A percentile compares a stretch with the other conserved stretches of the same genome.
Conservation (phyloP, 176 grass and related monocot species). For the Otatea glauca region DNA sequence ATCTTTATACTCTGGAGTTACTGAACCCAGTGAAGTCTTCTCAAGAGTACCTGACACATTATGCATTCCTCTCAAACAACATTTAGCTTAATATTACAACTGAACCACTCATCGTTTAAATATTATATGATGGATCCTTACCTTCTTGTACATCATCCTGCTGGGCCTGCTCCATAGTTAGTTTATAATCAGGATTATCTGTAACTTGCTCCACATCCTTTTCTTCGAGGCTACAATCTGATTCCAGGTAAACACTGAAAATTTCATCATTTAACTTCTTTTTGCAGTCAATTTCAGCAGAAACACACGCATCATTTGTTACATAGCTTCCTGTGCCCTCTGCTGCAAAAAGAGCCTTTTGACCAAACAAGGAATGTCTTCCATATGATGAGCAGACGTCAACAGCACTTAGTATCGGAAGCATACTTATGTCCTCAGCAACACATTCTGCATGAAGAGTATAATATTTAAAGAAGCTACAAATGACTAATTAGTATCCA, state of each 20-base stretch:
- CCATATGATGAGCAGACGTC: not conserved
- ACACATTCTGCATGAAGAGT: not conserved
- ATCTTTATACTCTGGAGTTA: constrained; percentile 12
- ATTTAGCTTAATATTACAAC: constrained; percentile 18
- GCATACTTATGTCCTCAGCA: not conserved
- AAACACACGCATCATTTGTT: not conserved
- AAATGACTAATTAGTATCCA: not conserved
- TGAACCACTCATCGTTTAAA: not conserved
- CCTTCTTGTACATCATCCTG: constrained; percentile 35
- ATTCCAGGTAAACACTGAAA: not conserved
- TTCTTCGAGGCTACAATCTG: constrained; percentile 14
- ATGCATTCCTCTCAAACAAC: constrained; percentile 27
- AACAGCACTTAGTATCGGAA: not conserved
- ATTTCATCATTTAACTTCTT: not conserved
- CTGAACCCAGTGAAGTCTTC: not conserved
- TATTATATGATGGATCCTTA: constrained; percentile 12
- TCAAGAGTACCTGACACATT: constrained; percentile 26
- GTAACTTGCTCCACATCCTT: not conserved
- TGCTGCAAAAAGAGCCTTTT: not conserved
- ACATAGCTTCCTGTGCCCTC: not conserved
- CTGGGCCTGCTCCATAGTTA: constrained; percentile 2
- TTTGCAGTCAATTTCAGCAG: not conserved
- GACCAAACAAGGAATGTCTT: constrained; percentile 12
- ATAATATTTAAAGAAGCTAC: constrained; percentile 7
- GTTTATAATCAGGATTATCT: constrained; percentile 10